A percentile compares a stretch with the other conserved stretches of the same genome.
Evolutionary conservation across 371 early-diverging fungal genomes (phyloP).

Genomic region (Mucor velutinosus): DNA sequence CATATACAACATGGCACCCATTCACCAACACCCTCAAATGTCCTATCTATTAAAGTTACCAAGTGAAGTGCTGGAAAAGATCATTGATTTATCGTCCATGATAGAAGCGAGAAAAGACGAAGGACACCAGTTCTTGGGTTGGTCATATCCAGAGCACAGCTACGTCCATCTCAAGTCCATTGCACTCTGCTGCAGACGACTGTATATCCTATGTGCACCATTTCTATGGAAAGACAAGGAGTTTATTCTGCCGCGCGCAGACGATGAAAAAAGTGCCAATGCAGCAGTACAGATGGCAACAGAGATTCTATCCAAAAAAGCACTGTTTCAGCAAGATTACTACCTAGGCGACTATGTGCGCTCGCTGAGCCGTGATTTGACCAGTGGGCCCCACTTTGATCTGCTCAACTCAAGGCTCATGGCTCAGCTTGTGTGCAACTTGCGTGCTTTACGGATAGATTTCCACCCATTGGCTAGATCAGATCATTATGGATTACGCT

Average conservation of each 20-base stretch:
- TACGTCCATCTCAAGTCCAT: conserved; percentile 35
- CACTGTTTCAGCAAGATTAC: conserved; percentile 24
- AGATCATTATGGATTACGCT: conserved; percentile 42
- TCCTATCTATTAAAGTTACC: conserved; percentile 33
- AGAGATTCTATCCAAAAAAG: conserved; percentile 34
- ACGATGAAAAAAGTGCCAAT: conserved; percentile 29
- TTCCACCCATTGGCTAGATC: conserved; percentile 42
- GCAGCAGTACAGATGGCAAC: conserved; percentile 36
- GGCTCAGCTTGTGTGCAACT: conserved; percentile 41
- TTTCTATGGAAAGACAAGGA: conserved; percentile 54
- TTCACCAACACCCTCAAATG: not conserved
- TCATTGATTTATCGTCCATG: conserved; percentile 28
- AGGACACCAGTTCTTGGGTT: conserved; percentile 34
- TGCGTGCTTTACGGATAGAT: conserved; percentile 46
- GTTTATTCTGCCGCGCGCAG: conserved; percentile 45
- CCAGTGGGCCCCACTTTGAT: conserved; percentile 40
- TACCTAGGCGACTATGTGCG: conserved; percentile 45
- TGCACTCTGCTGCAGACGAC: conserved; percentile 37
- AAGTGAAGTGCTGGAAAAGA: conserved; percentile 39
- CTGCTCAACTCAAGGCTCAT: conserved; percentile 40
- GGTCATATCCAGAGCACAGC: conserved; percentile 45
- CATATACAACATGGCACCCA: not conserved
- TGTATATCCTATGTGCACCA: conserved; percentile 43
- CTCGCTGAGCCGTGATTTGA: conserved; percentile 42
- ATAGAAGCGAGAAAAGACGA: conserved; percentile 15